Evolutionary conservation across 1,284 basidiomycete species (phyloP).

Genomic region (Puccinia coronata): DNA sequence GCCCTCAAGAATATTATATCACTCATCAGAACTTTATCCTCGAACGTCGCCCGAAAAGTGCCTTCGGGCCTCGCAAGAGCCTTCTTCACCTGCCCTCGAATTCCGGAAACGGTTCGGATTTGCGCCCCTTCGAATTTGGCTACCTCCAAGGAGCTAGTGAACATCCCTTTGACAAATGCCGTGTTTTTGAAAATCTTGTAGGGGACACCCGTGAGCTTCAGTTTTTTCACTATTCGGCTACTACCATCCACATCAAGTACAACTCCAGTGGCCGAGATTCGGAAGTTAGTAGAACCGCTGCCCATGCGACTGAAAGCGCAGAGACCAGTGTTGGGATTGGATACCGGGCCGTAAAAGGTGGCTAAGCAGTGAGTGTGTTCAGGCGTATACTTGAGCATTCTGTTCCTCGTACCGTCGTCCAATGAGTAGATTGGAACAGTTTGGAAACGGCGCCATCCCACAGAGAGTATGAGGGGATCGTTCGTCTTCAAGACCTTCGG

Average conservation of each 20-base stretch:
- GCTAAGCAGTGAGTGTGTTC: constrained; percentile 99
- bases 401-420: constrained; percentile 95
- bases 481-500: constrained; percentile 91
- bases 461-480: constrained; percentile 89
- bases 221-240: constrained; percentile 94
- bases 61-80: constrained; percentile 91
- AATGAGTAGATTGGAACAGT: constrained; percentile 90
- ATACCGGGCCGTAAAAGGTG: constrained; percentile 89
- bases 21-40: constrained; percentile 95
- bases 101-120: constrained; percentile 90
- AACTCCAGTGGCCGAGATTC: constrained; percentile 89
- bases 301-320: constrained; percentile 90
- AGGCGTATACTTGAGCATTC: constrained; percentile 98
- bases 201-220: constrained; percentile 92
- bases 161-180: constrained; percentile 98
- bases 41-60: constrained; percentile 91
- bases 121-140: constrained; percentile 98
- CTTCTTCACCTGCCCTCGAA: constrained; percentile 95
- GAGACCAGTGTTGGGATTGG: constrained; percentile 93
- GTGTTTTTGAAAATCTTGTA: constrained; percentile 99
- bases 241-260: constrained; percentile 89
- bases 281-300: constrained; percentile 72
- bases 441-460: constrained; percentile 97
- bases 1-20: constrained; percentile 94
- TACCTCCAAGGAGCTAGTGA: constrained; percentile 84